Conservation (phyloP, 371 early-diverging fungal genomes). For the Mucor saturninus region DNA sequence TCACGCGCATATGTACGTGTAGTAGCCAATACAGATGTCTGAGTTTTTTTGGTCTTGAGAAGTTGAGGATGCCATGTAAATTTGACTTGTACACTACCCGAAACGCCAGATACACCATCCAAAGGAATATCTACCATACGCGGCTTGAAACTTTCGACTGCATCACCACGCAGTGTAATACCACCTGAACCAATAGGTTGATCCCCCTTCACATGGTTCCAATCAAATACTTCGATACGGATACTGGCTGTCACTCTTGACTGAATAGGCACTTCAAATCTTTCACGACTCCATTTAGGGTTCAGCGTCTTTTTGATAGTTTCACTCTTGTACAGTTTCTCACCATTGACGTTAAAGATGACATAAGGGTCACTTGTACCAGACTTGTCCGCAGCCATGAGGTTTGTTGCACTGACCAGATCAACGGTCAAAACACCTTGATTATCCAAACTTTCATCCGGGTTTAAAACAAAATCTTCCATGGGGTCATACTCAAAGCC, state of each 20-base stretch:
- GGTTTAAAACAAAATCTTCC: constrained; percentile 52
- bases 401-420: constrained; percentile 49
- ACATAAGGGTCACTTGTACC: constrained; percentile 86
- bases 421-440: constrained; percentile 57
- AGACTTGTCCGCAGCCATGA: constrained; percentile 59
- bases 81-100: constrained; percentile 43
- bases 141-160: constrained; percentile 45
- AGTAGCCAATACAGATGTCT: constrained; percentile 43
- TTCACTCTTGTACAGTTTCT: constrained; percentile 78
- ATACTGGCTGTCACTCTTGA: constrained; percentile 66
- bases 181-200: constrained; percentile 51
- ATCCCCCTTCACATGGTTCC: constrained; percentile 74
- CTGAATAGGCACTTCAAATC: constrained; percentile 67
- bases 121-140: constrained; percentile 45
- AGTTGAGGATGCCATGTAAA: constrained; percentile 56
- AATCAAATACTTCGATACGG: constrained; percentile 82
- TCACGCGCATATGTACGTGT: constrained; percentile 24
- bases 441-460: constrained; percentile 65
- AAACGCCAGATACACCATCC: constrained; percentile 49
- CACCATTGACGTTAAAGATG: constrained; percentile 75
- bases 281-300: constrained; percentile 80
- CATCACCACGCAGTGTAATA: constrained; percentile 46
- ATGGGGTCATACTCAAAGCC: constrained; percentile 59
- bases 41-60: constrained; percentile 43
- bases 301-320: constrained; percentile 79